Base-by-base conservation (phyloP, 768 basidiomycete genomes). In the Xerocomus spinulosus region DNA sequence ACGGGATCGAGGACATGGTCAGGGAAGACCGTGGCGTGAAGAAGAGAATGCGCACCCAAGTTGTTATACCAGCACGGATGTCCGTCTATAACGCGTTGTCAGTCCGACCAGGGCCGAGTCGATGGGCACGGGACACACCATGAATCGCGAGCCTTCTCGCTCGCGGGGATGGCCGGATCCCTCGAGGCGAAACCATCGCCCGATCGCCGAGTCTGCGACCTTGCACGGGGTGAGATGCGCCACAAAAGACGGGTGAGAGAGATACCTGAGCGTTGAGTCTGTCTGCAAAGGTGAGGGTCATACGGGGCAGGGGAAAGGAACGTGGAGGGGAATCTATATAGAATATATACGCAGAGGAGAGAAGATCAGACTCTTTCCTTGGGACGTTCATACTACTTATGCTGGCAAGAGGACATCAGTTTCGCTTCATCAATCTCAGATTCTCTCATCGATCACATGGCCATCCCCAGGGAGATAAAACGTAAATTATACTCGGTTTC, bases 21-120 rank as follows among this genome's bases (percentile, higher is more conserved):
- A 55, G 47, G 20, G 29, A 26, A 47, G 14, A 26, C 32, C 33
- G 25, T 34, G 46, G 34, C 49, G 49, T 36, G 43, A 45, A 41
- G 2, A 24, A 28, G 14, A 9, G 23, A 13, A n/a, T 14, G 52
- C 82, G 61, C 57, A 86, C 86, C 85, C 85, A 89, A 69, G 87
- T 89, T 47, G 87, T 89, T 30, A 89, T 18, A 28, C 87, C 87
- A 18, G 87, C 87, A 48, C 86, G 84, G 47, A 89, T 70, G 67
- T 89, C 87, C 25, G 83, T 87, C 83, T 87, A 38, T 9, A 23
- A 28, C 9, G 18, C 33, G 23, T 25, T 6, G 41, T 68, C n/a
- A 58, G 49, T 20, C 12, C 7, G 38, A n/a, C n/a, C 17, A 17
- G 15, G 36, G 9, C 23, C n/a, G 34, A 12, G 17, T 9, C 12